These are phyloP conservation scores for Aspergillus sp. DNA, from an alignment of 2,329 filamentous ascomycete genomes.

Conservation along the genomic window DNA sequence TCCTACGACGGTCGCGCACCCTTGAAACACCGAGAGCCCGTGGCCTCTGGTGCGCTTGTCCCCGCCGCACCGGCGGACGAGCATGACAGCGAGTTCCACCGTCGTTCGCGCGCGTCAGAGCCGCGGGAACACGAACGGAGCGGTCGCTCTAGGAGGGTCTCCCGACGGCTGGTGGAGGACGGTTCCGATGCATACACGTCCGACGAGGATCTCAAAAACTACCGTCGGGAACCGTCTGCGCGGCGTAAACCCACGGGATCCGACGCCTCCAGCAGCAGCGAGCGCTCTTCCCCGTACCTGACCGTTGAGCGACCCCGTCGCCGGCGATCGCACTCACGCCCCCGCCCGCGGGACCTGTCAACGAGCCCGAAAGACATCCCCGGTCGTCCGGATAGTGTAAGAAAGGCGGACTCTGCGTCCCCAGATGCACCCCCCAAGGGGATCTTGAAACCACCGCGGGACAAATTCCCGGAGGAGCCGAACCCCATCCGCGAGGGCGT, in stretches of 20 bases:
- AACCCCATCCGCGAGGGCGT: slow-evolving; percentile 85
- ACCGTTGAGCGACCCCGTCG: slow-evolving; percentile 20
- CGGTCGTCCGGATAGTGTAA: slow-evolving; percentile 20
- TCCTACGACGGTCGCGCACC: slow-evolving; percentile 20
- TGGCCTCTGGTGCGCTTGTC: slow-evolving; percentile 10
- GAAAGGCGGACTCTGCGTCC: slow-evolving; percentile 24
- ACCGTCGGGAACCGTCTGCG: slow-evolving; percentile 26
- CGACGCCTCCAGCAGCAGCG: slow-evolving; percentile 23
- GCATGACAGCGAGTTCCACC: slow-evolving; percentile 26
- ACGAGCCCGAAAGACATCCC: slow-evolving; percentile 12
- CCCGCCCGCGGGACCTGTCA: slow-evolving; percentile 18
- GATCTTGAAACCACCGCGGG: slow-evolving; percentile 79
- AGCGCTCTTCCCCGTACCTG: slow-evolving; percentile 15
- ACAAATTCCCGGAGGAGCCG: slow-evolving; percentile 81
- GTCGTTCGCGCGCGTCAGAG: slow-evolving; percentile 12
- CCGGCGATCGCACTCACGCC: slow-evolving; percentile 24
- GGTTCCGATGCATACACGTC: slow-evolving; percentile 30
- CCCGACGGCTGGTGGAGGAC: slow-evolving; percentile 20
- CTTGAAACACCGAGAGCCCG: background rate
- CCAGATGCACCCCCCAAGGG: slow-evolving; percentile 67
- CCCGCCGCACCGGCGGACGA: slow-evolving; percentile 28
- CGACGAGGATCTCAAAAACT: slow-evolving; percentile 32
- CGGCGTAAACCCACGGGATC: slow-evolving; percentile 24
- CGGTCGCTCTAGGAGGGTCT: slow-evolving; percentile 24
- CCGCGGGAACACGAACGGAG: slow-evolving; percentile 15